Evolutionary conservation across 805 yeast genomes (phyloP).

Genomic region (Lipomyces sp.): DNA sequence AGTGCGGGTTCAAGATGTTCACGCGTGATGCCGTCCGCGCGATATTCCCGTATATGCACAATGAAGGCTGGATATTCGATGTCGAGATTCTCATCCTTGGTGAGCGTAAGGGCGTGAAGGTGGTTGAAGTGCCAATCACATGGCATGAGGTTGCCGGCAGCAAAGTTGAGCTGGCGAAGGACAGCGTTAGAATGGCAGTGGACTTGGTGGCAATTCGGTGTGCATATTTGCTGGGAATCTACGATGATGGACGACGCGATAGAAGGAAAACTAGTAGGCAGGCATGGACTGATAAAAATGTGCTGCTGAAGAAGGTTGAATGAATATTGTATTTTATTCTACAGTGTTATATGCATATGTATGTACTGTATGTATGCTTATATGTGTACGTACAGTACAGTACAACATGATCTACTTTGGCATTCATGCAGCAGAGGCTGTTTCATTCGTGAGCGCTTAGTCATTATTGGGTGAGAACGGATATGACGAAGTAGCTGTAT

Average conservation of each 20-base stretch:
- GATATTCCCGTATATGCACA: conserved; percentile 88
- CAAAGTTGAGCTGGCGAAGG: conserved; percentile 87
- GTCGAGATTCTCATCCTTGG: conserved; percentile 87
- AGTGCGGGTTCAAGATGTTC: conserved; percentile 95
- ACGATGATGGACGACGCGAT: conserved; percentile 37
- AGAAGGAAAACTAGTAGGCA: background rate
- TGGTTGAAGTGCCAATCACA: conserved; percentile 77
- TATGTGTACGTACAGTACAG: too few species aligned
- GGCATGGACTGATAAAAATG: too few species aligned
- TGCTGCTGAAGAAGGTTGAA: background rate
- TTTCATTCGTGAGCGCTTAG: too few species aligned
- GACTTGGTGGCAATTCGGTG: conserved; percentile 86
- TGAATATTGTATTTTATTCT: too few species aligned
- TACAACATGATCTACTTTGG: too few species aligned
- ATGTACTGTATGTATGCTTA: too few species aligned
- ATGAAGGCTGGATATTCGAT: conserved; percentile 98
- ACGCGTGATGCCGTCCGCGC: conserved; percentile 59
- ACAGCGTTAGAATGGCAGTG: conserved; percentile 87
- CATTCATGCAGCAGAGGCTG: too few species aligned
- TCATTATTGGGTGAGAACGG: too few species aligned
- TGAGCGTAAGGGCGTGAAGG: conserved; percentile 59
- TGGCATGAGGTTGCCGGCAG: conserved; percentile 99
- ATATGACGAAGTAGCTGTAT: too few species aligned
- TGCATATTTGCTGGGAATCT: conserved; percentile 83
- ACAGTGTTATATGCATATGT: too few species aligned